Evolutionary conservation across 257 asterid genomes (phyloP), one percentile per base, ranked within the genome.

Genomic region (Echium plantagineum): DNA sequence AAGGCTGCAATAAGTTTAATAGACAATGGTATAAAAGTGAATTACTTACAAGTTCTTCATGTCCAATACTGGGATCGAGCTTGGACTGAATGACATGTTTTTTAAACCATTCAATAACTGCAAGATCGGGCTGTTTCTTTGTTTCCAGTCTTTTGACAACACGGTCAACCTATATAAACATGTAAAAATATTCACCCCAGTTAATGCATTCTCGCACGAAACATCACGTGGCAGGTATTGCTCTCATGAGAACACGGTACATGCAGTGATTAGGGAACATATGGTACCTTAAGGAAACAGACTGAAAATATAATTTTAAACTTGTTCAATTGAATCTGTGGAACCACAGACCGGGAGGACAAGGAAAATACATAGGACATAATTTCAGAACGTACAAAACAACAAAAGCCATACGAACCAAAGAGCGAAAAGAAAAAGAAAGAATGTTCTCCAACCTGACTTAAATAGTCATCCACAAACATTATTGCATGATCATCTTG

Each of bases 401-500:
- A 42, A 19, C 24, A 16, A 22, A 16, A 21, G 16, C 12, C 8
- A 5, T 52, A 9, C 15, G 13, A 61, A 60, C n/a, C 21, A 32
- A 30, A 24, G 20, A 52, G 30, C 16, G 38, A 26, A 55, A 15
- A 38, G 49, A 38, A 21, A 52, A 18, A 67, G 63, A 58, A 58
- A 52, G 69, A 55, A 15, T 18, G 17, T 48, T 38, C 48, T 75
- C 76, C 58, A 70, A 88, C 98, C 96, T 88, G 95, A 69, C 69
- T 86, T 49, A 78, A 47, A 76, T 93, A 93, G 80, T 93, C 87
- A 21, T 88, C 94, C 59, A 71, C 15, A 71, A 93, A 81, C 94
- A 93, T 93, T 63, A 93, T 68, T 58, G 98, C 97, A 78, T 84
- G 94, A 72, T 93, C 98, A 47, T 93, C 96, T 76, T 89, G 98